Evolutionary conservation across 2,329 filamentous ascomycete species (phyloP), one percentile per base, ranked within the genome.

Genomic region (Arachnomyces sp.): DNA sequence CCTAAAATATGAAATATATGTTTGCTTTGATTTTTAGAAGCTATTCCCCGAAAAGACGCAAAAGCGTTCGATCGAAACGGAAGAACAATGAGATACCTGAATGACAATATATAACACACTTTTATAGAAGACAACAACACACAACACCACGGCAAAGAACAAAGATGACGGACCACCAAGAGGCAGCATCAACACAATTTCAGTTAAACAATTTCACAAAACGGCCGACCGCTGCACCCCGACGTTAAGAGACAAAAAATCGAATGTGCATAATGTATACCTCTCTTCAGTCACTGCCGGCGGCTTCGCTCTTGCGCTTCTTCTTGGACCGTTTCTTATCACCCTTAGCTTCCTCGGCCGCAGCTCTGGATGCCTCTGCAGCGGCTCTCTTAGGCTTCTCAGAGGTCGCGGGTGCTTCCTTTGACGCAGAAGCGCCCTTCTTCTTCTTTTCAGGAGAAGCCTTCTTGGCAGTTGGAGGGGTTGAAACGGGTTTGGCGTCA

Each of bases 241-340:
- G 9, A 25, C 21, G 9, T 25, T 25, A 9, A 16, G 16, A 28
- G 32, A 36, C 7, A 30, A 15, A 7, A 36, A 9, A 25, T 25
- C 5, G 21, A 5, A 25, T 5, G 21, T 9, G 9, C 5, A 5
- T 5, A 25, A 9, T 25, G 5, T 9, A 25, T 25, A 5, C 21
- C 21, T 9, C 5, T 9, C 21, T 14, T 44, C 29, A 44, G n/a
- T 46, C 42, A 17, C 41, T 34, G 12, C 15, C 30, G 3, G 33
- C 51, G 28, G 47, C 59, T 45, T 68, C 65, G 49, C 66, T 69
- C 64, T 69, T 69, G 47, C 64, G 61, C 65, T 71, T 72, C 60
- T 71, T 72, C 50, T 58, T 61, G 29, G 50, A 52, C 47, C 60
- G 60, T 52, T 62, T 65, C 13, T 64, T 60, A 2, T 53, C 50